Conservation (phyloP, 768 basidiomycete species). For the Termitomyces sp. region DNA sequence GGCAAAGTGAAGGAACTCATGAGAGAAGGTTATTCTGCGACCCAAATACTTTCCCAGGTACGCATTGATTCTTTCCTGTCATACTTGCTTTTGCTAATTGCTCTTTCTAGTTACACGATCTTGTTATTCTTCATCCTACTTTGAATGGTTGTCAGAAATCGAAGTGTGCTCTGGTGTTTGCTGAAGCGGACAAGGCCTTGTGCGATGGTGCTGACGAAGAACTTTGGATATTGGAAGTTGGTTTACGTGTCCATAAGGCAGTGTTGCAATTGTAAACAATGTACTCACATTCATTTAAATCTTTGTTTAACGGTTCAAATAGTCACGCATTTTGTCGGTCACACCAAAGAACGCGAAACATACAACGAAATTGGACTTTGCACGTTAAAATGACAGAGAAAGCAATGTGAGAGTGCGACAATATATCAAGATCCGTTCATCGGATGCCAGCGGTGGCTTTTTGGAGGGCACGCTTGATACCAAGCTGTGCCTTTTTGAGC, state of each 20-base stretch:
- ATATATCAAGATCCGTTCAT: conserved; percentile 32
- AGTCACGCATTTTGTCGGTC: neutral
- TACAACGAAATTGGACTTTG: conserved; percentile 12
- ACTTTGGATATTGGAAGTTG: conserved; percentile 88
- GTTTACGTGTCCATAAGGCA: conserved; percentile 68
- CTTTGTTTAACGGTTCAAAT: neutral
- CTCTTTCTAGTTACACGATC: conserved; percentile 73
- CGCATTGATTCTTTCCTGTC: conserved; percentile 14
- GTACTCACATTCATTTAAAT: neutral
- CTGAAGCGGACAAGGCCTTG: conserved; percentile 93
- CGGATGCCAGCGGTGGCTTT: conserved; percentile 93
- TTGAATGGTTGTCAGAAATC: conserved; percentile 80
- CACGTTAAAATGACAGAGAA: conserved; percentile 10
- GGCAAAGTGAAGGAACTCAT: conserved; percentile 70
- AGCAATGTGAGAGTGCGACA: conserved; percentile 18
- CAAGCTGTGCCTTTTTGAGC: conserved; percentile 91
- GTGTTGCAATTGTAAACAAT: conserved; percentile 25
- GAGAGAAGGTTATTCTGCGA: conserved; percentile 88
- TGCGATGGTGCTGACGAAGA: conserved; percentile 98
- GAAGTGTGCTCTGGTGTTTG: conserved; percentile 74
- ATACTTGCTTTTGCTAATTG: conserved; percentile 2
- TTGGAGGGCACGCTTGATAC: conserved; percentile 95
- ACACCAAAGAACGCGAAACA: neutral
- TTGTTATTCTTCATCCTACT: conserved; percentile 77
- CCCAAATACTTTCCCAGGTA: conserved; percentile 86